These are phyloP conservation scores for Fusarium irregulare DNA, from an alignment of 2,329 filamentous ascomycete genomes.

Conservation along the genomic window DNA sequence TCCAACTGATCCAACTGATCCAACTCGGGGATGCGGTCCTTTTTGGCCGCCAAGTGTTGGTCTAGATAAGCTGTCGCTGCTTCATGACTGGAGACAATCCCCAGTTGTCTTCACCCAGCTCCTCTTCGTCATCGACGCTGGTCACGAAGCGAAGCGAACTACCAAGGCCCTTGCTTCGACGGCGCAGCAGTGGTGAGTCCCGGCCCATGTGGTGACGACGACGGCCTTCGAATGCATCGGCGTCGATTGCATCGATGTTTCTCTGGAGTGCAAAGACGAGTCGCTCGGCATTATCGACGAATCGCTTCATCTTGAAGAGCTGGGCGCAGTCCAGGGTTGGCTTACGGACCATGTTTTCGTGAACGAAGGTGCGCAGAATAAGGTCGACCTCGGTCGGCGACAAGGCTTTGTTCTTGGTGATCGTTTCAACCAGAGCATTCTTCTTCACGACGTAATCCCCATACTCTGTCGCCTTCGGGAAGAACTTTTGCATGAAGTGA, in stretches of 20 bases:
- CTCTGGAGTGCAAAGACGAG: conserved; percentile 1
- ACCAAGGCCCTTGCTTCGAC: conserved; percentile 38
- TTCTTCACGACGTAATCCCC: background rate
- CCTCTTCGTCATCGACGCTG: conserved; percentile 33
- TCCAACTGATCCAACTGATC: background rate
- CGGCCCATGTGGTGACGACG: background rate
- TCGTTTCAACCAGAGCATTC: background rate
- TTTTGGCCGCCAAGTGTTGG: background rate
- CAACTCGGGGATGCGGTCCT: background rate
- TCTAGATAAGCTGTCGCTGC: conserved; percentile 16
- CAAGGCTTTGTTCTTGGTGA: background rate
- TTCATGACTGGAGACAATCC: conserved; percentile 7
- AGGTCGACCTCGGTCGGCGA: background rate
- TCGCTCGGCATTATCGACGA: conserved; percentile 1
- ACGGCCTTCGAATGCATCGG: background rate
- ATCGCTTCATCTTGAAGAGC: conserved; percentile 1
- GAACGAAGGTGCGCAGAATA: background rate
- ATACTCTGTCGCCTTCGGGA: background rate
- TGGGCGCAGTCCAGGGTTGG: background rate
- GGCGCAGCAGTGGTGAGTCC: background rate
- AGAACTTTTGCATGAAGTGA: background rate
- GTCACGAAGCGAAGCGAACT: conserved; percentile 40
- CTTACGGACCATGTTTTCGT: background rate
- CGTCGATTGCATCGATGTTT: background rate
- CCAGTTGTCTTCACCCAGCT: conserved; percentile 18